A percentile compares a stretch with the other conserved stretches of the same genome.
phyloP scores from a whole-genome alignment of 2,329 filamentous ascomycete genomes.

The Myriosclerotinia duriaeana region DNA sequence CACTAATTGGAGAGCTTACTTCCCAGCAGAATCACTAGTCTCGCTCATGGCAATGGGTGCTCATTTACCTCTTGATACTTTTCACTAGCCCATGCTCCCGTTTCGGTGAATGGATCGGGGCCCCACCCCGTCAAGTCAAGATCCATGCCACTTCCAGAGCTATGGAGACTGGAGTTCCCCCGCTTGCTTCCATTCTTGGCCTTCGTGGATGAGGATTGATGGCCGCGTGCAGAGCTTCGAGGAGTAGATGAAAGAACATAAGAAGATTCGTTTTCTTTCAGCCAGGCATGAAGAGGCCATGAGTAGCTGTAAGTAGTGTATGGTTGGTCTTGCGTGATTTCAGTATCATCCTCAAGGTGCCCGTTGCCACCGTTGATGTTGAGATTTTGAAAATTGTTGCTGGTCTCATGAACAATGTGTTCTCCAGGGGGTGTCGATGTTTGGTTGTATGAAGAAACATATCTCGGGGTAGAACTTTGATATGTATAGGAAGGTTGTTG shows the following conservation, averaged over 20 bases:
- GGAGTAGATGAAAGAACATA: not conserved
- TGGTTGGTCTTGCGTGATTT: not conserved
- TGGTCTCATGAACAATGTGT: no score
- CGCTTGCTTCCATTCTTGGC: constrained; percentile 29
- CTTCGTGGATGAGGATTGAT: constrained; percentile 15
- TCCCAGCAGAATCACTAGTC: constrained; percentile 3
- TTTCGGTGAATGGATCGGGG: constrained; percentile 23
- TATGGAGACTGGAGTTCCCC: constrained; percentile 28
- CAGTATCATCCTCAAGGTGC: not conserved
- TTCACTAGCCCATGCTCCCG: constrained; percentile 30
- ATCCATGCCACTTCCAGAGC: constrained; percentile 25
- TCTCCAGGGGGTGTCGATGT: no score
- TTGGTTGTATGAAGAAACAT: not conserved
- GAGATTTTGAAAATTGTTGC: not conserved
- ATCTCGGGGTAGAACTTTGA: not conserved
- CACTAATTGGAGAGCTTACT: not conserved
- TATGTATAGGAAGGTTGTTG: constrained; percentile 24
- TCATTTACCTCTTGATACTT: not conserved
- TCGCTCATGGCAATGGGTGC: constrained; percentile 31
- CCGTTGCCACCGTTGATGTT: not conserved
- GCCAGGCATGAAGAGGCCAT: constrained; percentile 6
- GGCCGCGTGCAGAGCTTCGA: constrained; percentile 10
- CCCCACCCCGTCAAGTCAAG: constrained; percentile 25
- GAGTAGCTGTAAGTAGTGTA: not conserved
- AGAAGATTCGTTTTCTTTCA: not conserved